A percentile compares a stretch with the other conserved stretches of the same genome.
Conservation (phyloP, 768 basidiomycete species). For the Candolleomyces eurysporus region DNA sequence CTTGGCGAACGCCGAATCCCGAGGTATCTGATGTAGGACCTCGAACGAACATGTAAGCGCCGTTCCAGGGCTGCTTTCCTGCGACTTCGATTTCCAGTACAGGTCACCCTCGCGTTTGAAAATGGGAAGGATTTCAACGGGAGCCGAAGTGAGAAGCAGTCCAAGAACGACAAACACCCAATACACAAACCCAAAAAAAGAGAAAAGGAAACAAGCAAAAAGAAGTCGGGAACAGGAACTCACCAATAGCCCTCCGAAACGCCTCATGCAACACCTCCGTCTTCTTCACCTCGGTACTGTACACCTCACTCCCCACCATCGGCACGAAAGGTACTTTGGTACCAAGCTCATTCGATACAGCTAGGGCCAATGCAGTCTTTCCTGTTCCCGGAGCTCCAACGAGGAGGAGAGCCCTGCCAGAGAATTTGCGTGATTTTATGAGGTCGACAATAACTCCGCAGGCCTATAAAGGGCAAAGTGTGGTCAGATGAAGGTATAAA, state of each 20-base stretch:
- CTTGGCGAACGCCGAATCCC: no score
- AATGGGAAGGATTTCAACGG: no score
- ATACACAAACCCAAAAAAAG: no score
- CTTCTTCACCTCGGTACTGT: conserved; percentile 97
- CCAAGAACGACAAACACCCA: no score
- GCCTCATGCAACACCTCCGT: conserved; percentile 95
- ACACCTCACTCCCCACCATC: conserved; percentile 98
- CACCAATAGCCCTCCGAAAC: conserved; percentile 94
- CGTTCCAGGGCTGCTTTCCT: no score
- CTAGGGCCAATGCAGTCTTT: conserved; percentile 96
- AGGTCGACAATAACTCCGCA: conserved; percentile 90
- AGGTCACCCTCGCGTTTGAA: no score
- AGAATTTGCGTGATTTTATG: conserved; percentile 89
- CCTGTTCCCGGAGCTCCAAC: conserved; percentile 97
- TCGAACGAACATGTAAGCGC: no score
- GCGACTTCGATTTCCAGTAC: no score
- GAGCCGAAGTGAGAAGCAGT: no score
- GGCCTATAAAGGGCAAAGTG: conserved; percentile 49
- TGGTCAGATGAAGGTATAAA: no score
- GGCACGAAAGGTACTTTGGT: conserved; percentile 96
- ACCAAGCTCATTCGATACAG: conserved; percentile 92
- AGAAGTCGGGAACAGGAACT: conserved; percentile 24
- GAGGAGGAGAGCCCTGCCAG: conserved; percentile 86
- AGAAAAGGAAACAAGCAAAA: neutral
- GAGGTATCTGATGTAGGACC: no score